Percentiles rank a stretch among this genome's conserved stretches.
These are phyloP conservation scores for Aspergillus cejpii DNA, from an alignment of 2,329 filamentous ascomycete species.

Conservation along the genomic window DNA sequence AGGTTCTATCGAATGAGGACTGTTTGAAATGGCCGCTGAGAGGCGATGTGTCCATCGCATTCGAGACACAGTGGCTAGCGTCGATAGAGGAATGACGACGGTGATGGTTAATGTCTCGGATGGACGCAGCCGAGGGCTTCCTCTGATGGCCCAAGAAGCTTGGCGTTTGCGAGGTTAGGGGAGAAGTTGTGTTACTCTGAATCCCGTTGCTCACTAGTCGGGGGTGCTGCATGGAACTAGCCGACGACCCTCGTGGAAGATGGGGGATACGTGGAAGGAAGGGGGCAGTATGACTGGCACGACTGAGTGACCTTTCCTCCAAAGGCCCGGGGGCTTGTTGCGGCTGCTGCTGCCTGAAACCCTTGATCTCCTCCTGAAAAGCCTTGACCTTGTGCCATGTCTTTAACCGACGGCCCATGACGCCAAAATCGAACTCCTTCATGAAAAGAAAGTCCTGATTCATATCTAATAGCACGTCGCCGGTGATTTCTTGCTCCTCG, in stretches of 20 bases:
- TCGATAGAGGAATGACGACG: constrained; percentile 84
- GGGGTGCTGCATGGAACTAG: constrained; percentile 26
- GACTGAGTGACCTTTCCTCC: constrained; percentile 43
- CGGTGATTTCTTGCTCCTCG: constrained; percentile 88
- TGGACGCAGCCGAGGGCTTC: constrained; percentile 70
- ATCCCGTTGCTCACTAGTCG: constrained; percentile 24
- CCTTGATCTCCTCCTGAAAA: constrained; percentile 78
- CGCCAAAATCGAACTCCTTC: constrained; percentile 89
- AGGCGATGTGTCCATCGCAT: constrained; percentile 23
- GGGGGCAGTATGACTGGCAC: constrained; percentile 33
- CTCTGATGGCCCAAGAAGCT: constrained; percentile 39
- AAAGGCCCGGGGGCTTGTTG: constrained; percentile 36
- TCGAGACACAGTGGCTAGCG: constrained; percentile 44
- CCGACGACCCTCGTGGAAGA: constrained; percentile 22
- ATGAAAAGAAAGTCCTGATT: constrained; percentile 92
- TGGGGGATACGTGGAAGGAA: constrained; percentile 42
- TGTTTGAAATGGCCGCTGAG: constrained; percentile 48
- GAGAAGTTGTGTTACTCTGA: constrained; percentile 36
- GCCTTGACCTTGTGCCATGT: constrained; percentile 96
- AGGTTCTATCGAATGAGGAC: constrained; percentile 53
- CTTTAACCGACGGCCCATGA: constrained; percentile 80
- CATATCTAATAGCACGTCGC: constrained; percentile 88
- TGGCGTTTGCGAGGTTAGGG: constrained; percentile 41
- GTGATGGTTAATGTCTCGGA: constrained; percentile 75
- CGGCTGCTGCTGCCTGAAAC: constrained; percentile 44